Percentiles rank a stretch among this genome's conserved stretches.
phyloP scores from a whole-genome alignment of 208 protist genomes.

The Leishmania aethiopica region DNA sequence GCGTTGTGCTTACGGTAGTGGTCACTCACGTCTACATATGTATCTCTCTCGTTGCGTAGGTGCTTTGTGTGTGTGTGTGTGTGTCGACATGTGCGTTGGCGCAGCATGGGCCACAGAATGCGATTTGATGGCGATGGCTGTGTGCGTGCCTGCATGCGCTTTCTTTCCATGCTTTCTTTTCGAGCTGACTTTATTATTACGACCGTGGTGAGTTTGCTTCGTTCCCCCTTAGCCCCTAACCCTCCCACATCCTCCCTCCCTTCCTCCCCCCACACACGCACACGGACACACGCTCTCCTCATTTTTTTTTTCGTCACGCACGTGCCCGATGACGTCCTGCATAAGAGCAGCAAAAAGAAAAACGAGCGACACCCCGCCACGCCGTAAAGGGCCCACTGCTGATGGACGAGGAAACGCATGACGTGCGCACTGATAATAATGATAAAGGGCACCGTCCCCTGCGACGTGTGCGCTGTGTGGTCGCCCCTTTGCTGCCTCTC shows the following conservation, averaged over 20 bases:
- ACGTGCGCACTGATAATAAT: background rate
- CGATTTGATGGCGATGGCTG: background rate
- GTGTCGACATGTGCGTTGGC: background rate
- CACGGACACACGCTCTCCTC: background rate
- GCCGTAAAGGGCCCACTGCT: too few relatives aligned
- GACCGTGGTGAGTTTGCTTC: background rate
- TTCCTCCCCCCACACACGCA: background rate
- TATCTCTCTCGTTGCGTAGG: background rate
- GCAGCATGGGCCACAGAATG: too few relatives aligned
- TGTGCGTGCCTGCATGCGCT: too few relatives aligned
- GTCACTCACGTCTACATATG: background rate
- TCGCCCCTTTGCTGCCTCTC: background rate
- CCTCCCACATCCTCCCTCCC: background rate
- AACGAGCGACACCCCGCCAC: background rate
- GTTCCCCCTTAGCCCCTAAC: background rate
- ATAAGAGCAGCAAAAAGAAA: background rate
- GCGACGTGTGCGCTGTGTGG: background rate
- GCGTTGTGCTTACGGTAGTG: background rate
- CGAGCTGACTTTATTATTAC: background rate
- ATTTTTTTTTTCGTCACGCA: background rate
- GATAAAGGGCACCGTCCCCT: background rate
- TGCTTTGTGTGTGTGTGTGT: background rate
- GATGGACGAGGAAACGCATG: background rate
- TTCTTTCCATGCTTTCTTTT: background rate
- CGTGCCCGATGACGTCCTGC: background rate